phyloP scores from a whole-genome alignment of 345 rosid genomes.

The Gossypium stocksii region DNA sequence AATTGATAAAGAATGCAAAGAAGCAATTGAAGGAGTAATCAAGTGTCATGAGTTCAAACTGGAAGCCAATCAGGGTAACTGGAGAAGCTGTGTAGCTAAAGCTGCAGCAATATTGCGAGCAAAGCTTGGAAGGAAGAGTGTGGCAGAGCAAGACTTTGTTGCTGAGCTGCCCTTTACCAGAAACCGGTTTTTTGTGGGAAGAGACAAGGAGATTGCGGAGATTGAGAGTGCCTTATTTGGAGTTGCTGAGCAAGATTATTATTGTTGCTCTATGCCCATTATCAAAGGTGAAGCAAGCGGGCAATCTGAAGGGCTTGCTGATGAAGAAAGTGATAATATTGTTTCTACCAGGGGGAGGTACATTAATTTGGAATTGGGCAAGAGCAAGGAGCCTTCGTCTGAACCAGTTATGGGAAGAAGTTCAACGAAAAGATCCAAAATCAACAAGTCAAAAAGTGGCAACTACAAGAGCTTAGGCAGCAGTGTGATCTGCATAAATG shows the following conservation, averaged over 20 bases:
- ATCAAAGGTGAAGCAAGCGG: slow-evolving; percentile 63
- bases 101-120: slow-evolving; percentile 46
- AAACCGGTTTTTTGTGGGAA: slow-evolving; percentile 63
- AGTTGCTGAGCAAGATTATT: slow-evolving; percentile 38
- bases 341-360: slow-evolving; percentile 8
- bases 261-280: slow-evolving; percentile 32
- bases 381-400: slow-evolving; percentile 54
- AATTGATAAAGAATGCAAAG: slow-evolving; percentile 65
- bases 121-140: slow-evolving; percentile 82
- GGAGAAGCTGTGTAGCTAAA: slow-evolving; percentile 74
- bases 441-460: slow-evolving; percentile 62
- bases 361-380: slow-evolving; percentile 26
- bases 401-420: slow-evolving; percentile 58
- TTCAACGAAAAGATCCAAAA: slow-evolving; percentile 55
- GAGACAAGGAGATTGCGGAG: slow-evolving; percentile 74
- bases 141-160: slow-evolving; percentile 39
- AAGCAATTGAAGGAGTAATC: slow-evolving; percentile 73
- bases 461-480: slow-evolving; percentile 45
- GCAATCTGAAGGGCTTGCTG: slow-evolving; percentile 76
- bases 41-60: slow-evolving; percentile 76
- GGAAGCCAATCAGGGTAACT: slow-evolving; percentile 68
- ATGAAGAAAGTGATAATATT: slow-evolving; percentile 57
- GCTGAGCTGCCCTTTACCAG: slow-evolving; percentile 67
- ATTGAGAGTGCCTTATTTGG: slow-evolving; percentile 75
- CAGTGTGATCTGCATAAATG: slow-evolving; percentile 67